Base-by-base conservation (phyloP, 345 rosid genomes). In the Pistacia vera region DNA sequence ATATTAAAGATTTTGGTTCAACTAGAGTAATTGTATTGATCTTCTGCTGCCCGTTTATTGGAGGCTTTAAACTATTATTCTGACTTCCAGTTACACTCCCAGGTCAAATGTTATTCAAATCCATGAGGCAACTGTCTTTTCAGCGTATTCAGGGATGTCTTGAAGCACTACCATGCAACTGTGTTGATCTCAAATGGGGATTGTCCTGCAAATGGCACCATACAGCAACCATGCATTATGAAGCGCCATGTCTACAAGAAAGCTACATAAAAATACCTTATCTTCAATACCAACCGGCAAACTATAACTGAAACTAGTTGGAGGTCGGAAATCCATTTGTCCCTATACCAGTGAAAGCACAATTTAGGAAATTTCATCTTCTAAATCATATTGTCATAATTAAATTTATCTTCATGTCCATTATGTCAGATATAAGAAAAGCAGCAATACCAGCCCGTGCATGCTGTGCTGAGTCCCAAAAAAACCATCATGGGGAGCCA, bases 321-420 rank as follows among this genome's bases (percentile, higher is more conserved):
- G 84, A 77, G 82, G 74, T 71, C 91, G 87, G 71, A 82, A 88
- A 81, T 88, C 91, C 64, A 82, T 68, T 65, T 82, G 87, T 52
- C 85, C 87, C 91, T 88, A 38, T 55, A 80, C 41, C 69, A 70
- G 78, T 44, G 52, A 49, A 65, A 68, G 35, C 14, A 49, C 6
- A 22, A 63, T 63, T 69, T 36, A 30, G 64, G 64, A 61, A 75
- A 59, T 54, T 61, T 67, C 70, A 63, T 22, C 20, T 63, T 52
- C 54, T 38, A 52, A 57, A 68, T 18, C 33, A 52, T 58, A 17
- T 48, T 68, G 7, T 66, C 65, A 18, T 22, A 41, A 30, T 18
- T 51, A 73, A 74, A 22, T 18, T 62, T 78, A 20, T 46, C 22
- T 33, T 20, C 44, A 58, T 16, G 13, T n/a, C 35, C 8, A 33